Evolutionary conservation across 176 grass and related monocot species (phyloP).

Genomic region (Musa acuminata): DNA sequence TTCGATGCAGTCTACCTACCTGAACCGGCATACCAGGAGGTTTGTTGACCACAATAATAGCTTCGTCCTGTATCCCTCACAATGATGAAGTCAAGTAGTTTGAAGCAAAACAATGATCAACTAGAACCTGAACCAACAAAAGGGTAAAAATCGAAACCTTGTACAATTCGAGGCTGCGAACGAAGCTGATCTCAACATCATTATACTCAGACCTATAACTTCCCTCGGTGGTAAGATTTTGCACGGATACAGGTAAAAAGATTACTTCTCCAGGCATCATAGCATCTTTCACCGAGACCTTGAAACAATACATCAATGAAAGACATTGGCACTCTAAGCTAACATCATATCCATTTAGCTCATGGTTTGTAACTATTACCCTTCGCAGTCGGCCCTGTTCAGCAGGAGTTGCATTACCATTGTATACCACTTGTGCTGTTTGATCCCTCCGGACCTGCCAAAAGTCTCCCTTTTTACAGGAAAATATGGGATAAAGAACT

Average conservation of each 20-base stretch:
- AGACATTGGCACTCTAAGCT: neutral
- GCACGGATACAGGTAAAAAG: conserved; percentile 53
- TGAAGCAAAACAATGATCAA: conserved; percentile 21
- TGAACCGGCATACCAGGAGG: conserved; percentile 77
- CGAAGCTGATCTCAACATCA: conserved; percentile 56
- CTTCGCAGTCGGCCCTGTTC: conserved; percentile 42
- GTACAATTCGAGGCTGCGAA: conserved; percentile 67
- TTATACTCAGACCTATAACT: conserved; percentile 30
- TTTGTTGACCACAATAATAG: conserved; percentile 77
- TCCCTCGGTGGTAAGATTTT: conserved; percentile 38
- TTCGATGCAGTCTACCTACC: conserved; percentile 35
- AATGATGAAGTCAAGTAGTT: conserved; percentile 20
- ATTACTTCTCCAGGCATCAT: conserved; percentile 67
- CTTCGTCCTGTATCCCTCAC: conserved; percentile 48
- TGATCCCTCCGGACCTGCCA: conserved; percentile 56
- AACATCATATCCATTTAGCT: neutral
- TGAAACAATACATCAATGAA: conserved; percentile 26
- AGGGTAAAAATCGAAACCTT: conserved; percentile 38
- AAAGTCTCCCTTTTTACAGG: neutral
- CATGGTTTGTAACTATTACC: conserved; percentile 28
- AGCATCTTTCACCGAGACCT: conserved; percentile 75
- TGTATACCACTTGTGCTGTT: conserved; percentile 16
- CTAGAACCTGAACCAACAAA: conserved; percentile 1
- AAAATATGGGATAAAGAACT: neutral
- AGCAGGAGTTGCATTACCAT: conserved; percentile 5